These are phyloP conservation scores for Hippophae tibetana DNA, from an alignment of 306 rosid species.

Conservation along the genomic window DNA sequence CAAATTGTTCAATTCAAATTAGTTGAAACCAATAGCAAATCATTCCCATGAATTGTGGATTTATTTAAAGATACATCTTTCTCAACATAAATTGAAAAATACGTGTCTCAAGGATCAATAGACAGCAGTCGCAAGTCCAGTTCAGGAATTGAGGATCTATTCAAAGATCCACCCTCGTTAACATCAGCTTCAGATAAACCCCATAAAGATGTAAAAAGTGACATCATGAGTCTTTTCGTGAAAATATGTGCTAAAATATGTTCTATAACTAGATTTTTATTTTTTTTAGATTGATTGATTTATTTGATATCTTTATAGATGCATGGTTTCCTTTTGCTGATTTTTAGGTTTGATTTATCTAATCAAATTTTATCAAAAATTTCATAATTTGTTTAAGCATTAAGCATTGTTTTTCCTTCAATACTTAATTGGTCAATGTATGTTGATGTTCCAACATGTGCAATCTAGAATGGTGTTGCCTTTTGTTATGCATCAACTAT, in stretches of 20 bases:
- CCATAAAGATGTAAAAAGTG: conserved; percentile 72
- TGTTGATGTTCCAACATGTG: conserved; percentile 28
- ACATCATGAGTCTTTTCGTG: conserved; percentile 97
- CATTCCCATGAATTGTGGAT: conserved; percentile 67
- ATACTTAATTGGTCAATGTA: conserved; percentile 13
- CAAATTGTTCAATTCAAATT: conserved; percentile 42
- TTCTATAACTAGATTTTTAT: conserved; percentile 8
- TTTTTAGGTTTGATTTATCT: conserved; percentile 3
- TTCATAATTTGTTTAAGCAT: not conserved
- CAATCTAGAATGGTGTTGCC: conserved; percentile 86
- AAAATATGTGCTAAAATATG: conserved; percentile 40
- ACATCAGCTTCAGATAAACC: conserved; percentile 55
- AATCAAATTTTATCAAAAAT: not conserved
- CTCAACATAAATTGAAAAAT: conserved; percentile 49
- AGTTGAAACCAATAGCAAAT: conserved; percentile 37
- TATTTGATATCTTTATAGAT: conserved; percentile 1
- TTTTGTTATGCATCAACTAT: conserved; percentile 83
- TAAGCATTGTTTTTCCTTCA: conserved; percentile 2
- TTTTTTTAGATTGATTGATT: not conserved
- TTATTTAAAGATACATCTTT: conserved; percentile 56
- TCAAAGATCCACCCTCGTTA: conserved; percentile 46
- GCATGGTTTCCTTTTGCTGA: not conserved
- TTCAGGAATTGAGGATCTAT: conserved; percentile 80
- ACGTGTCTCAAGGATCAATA: conserved; percentile 33
- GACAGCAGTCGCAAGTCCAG: conserved; percentile 38